Evolutionary conservation across 2,329 filamentous ascomycete species (phyloP).

Genomic region (Thermoascus crustaceus): DNA sequence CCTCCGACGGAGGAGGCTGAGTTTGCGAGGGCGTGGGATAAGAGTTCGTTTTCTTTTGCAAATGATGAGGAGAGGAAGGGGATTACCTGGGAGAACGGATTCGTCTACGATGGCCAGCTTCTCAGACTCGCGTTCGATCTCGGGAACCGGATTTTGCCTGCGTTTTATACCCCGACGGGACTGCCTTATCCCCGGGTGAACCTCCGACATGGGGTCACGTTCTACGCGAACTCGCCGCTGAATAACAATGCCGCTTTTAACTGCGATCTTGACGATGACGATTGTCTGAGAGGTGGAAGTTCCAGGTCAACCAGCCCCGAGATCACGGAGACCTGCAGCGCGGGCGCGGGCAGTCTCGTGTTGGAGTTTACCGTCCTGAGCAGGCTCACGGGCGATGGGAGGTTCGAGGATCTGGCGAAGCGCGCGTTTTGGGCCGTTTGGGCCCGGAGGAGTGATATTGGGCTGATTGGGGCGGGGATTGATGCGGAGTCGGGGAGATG

Average conservation of each 20-base stretch:
- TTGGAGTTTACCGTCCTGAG: conserved; percentile 89
- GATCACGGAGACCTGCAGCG: conserved; percentile 92
- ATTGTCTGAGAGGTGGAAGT: no score
- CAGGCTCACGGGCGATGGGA: conserved; percentile 71
- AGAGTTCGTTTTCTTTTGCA: conserved; percentile 18
- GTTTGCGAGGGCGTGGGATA: conserved; percentile 36
- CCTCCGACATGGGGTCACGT: conserved; percentile 79
- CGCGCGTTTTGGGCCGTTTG: conserved; percentile 97
- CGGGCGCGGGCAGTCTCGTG: conserved; percentile 89
- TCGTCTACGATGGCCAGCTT: conserved; percentile 82
- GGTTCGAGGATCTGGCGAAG: conserved; percentile 87
- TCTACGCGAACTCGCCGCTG: conserved; percentile 79
- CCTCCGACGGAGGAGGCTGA: conserved; percentile 37
- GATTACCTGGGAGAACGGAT: conserved; percentile 66
- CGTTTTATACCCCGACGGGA: conserved; percentile 84
- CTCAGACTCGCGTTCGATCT: conserved; percentile 83
- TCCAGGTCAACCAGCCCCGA: conserved; percentile 44
- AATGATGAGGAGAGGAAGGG: conserved; percentile 19
- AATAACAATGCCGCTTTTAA: conserved; percentile 46
- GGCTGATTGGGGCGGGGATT: conserved; percentile 82
- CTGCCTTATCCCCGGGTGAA: conserved; percentile 94
- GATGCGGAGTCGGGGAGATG: conserved; percentile 86
- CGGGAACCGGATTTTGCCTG: conserved; percentile 73
- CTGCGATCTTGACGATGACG: conserved; percentile 40
- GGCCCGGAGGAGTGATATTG: conserved; percentile 74